Evolutionary conservation across 2,329 filamentous ascomycete species (phyloP).

Genomic region (Calonectria naviculata): DNA sequence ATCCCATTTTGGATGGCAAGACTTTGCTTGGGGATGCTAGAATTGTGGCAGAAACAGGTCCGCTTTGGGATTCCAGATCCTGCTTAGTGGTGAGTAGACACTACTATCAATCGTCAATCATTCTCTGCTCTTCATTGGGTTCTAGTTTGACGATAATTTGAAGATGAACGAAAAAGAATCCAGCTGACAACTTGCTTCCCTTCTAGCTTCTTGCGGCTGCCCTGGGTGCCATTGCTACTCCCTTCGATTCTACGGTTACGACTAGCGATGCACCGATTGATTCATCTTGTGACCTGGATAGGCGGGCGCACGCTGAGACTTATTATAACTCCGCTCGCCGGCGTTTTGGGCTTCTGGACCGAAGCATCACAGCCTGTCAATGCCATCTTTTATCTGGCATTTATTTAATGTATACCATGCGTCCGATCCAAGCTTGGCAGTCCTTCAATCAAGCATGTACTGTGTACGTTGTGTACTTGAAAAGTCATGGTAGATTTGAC

Average conservation of each 20-base stretch:
- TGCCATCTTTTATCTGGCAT: slow-evolving; percentile 28
- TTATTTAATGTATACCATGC: slow-evolving; percentile 28
- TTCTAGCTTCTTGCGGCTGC: slow-evolving; percentile 18
- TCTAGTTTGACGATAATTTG: background rate
- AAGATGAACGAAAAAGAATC: background rate
- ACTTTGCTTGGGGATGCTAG: slow-evolving; percentile 1
- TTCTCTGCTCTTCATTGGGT: no score
- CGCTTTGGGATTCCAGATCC: slow-evolving; percentile 5
- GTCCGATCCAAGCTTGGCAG: slow-evolving; percentile 25
- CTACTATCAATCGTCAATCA: background rate
- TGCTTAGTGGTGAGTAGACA: slow-evolving; percentile 5
- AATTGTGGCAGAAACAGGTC: slow-evolving; percentile 5
- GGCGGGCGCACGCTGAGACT: slow-evolving; percentile 3
- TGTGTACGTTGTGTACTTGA: slow-evolving; percentile 16
- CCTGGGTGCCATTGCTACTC: slow-evolving; percentile 8
- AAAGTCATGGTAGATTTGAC: slow-evolving; percentile 4
- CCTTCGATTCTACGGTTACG: background rate
- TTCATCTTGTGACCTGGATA: background rate
- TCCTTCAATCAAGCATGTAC: slow-evolving; percentile 19
- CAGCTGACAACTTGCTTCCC: background rate
- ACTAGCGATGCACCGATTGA: background rate
- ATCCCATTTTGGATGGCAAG: slow-evolving; percentile 17
- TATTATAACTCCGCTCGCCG: slow-evolving; percentile 23
- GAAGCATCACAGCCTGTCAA: slow-evolving; percentile 24
- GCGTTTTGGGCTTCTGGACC: slow-evolving; percentile 26